phyloP scores from a whole-genome alignment of 2,329 filamentous ascomycete species.

The Nigrograna mackinnonii region DNA sequence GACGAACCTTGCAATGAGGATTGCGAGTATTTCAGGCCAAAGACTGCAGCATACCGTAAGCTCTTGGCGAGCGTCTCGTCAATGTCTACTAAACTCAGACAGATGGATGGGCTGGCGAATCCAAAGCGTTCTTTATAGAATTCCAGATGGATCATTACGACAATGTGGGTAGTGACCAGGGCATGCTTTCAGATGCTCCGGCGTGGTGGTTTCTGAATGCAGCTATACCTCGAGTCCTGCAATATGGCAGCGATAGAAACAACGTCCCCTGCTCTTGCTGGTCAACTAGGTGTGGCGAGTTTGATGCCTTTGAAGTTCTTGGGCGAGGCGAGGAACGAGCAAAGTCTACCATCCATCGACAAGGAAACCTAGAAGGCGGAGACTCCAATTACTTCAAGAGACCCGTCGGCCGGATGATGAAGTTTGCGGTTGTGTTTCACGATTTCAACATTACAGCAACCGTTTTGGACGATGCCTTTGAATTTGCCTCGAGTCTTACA shows the following conservation, averaged over 20 bases:
- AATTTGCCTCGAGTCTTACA: constrained; percentile 41
- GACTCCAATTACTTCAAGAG: constrained; percentile 74
- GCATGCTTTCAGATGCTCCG: constrained; percentile 66
- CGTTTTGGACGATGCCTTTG: constrained; percentile 42
- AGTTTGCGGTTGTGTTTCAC: constrained; percentile 55
- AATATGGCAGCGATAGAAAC: constrained; percentile 61
- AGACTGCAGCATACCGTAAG: constrained; percentile 55
- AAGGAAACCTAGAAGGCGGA: constrained; percentile 64
- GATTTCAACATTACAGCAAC: constrained; percentile 34
- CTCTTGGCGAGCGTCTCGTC: neutral
- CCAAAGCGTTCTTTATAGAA: constrained; percentile 74
- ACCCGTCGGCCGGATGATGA: constrained; percentile 62
- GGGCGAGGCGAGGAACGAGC: constrained; percentile 65
- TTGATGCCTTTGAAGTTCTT: constrained; percentile 76
- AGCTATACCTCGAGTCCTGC: constrained; percentile 69
- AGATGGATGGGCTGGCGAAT: constrained; percentile 72
- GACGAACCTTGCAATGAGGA: constrained; percentile 48
- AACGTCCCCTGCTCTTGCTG: constrained; percentile 69
- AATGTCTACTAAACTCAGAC: constrained; percentile 1
- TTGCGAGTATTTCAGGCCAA: constrained; percentile 55
- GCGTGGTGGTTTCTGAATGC: constrained; percentile 78
- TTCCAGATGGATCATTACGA: constrained; percentile 65
- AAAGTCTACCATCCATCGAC: constrained; percentile 68
- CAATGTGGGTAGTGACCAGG: constrained; percentile 32
- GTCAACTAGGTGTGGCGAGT: constrained; percentile 71